Base-by-base conservation (phyloP, 192 early-diverging fungal genomes). In the Diversispora eburnea region DNA sequence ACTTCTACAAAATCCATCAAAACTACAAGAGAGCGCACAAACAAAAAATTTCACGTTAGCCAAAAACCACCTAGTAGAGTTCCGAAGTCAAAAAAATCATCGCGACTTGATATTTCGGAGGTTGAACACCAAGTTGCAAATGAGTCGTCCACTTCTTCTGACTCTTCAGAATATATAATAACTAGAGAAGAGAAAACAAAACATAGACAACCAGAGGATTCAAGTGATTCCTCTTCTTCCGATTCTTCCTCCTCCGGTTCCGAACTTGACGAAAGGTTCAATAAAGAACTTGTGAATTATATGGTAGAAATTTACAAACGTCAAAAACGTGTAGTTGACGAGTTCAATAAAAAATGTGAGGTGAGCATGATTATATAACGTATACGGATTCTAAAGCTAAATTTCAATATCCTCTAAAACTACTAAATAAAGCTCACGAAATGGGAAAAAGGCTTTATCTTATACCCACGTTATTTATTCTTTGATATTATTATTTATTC, bases 291-390 rank as follows among this genome's bases (percentile, higher is more conserved):
- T 20, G 73, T 82, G 0, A 70, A 82, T 48, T 84, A 80, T 52
- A 84, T 84, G 83, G 67, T 82, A 7, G 63, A 78, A 12, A 49
- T 84, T 9, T 76, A 80, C 58, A 70, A 73, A 20, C 67, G 83
- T 46, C 67, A 60, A 8, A 77, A 80, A 52, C 73, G 72, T 33
- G 75, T 75, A 5, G 72, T 84, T 42, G 78, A 78, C n/a, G 77
- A 73, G 9, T 82, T 80, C 39, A 73, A 84, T 49, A 70, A 77
- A 33, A 67, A 72, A 46, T 71, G 65, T n/a, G 48, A 63, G 67
- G 79, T 82, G 75, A 54, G 61, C 60, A 39, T 43, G 3, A 20
- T 4, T 41, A 61, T 9, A 9, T 3, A 15, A 13, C 46, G 3
- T 39, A 19, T 8, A 25, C 5, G 39, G 25, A 33, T 2, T 33